Base-by-base conservation (phyloP, 768 basidiomycete genomes). In the Hemileccinum rubropunctum region DNA sequence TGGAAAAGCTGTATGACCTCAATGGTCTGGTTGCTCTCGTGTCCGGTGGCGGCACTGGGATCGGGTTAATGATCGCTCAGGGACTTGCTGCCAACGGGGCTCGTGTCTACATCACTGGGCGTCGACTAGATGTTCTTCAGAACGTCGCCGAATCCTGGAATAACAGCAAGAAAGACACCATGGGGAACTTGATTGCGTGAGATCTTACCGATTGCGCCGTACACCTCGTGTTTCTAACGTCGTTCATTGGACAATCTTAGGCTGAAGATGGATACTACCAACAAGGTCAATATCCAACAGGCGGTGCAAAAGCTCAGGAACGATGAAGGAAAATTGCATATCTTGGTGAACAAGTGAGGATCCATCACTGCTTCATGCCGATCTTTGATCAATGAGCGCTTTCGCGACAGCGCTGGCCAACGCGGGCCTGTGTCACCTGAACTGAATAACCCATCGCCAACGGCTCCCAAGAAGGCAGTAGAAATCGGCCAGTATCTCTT, bases 331-430 rank as follows among this genome's bases (percentile, higher is more conserved):
- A 86, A 76, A 56, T 61, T 92, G 36, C 87, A 92, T 58, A 79
- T 91, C 45, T 78, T 92, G 4, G 81, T 91, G 32, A 92, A 92
- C 73, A 91, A 91, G 89, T 91, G 51, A 36, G 78, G 58, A 28
- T 26, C 21, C 13, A 14, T 52, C 20, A 0, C 11, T 20, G 23
- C 14, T 34, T 13, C 6, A 17, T 6, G 20, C n/a, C 23, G 33
- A 42, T 53, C 40, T 37, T 37, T 12, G 40, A 38, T 51, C 43
- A 27, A 30, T 49, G 42, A 50, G 18, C 3, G 21, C 23, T 43
- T n/a, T 21, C 17, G 36, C 17, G 38, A 33, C 56, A 91, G 90
- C 54, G 88, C 89, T 20, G 89, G 89, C 1, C 84, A 91, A 68
- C 67, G 71, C 6, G 90, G 89, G 0, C 90, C 89, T 14, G 51